Percentiles rank a stretch among this genome's conserved stretches.
Evolutionary conservation across 495 filamentous ascomycete genomes (phyloP).

Genomic region (Aspergillus nanangensis): DNA sequence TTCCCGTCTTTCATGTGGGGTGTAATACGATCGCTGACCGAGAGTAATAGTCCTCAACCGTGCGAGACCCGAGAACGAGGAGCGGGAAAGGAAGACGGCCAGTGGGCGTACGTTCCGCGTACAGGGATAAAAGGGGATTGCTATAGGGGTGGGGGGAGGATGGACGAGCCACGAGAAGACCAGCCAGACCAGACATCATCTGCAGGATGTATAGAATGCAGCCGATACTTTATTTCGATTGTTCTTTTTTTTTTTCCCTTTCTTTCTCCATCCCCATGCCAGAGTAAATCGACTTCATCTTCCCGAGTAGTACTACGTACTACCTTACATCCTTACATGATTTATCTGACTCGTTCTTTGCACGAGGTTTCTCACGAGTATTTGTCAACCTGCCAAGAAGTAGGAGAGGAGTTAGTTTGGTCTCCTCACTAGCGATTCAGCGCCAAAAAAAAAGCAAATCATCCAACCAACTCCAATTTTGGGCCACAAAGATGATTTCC

Average conservation of each 20-base stretch:
- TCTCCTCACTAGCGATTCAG: too few relatives aligned
- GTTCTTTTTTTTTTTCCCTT: not conserved
- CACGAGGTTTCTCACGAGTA: too few relatives aligned
- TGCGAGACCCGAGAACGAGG: slow-evolving; percentile 89
- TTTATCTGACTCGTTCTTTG: too few relatives aligned
- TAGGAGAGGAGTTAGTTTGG: too few relatives aligned
- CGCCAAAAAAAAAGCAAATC: too few relatives aligned
- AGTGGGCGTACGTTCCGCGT: slow-evolving; percentile 92
- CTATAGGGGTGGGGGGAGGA: slow-evolving; percentile 12
- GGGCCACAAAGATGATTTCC: too few relatives aligned
- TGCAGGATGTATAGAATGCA: slow-evolving; percentile 6
- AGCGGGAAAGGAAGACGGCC: slow-evolving; percentile 97
- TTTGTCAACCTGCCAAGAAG: too few relatives aligned
- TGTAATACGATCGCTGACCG: slow-evolving; percentile 1
- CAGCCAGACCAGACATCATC: too few relatives aligned
- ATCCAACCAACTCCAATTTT: too few relatives aligned
- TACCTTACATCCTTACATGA: too few relatives aligned
- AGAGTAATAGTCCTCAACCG: slow-evolving; percentile 70
- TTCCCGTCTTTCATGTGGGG: too few relatives aligned
- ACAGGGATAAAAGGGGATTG: slow-evolving; percentile 40
- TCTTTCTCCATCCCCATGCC: not conserved
- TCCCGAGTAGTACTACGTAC: not conserved
- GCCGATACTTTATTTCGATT: not conserved
- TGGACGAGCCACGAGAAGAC: too few relatives aligned
- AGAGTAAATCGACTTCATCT: not conserved